These are phyloP conservation scores for Brettanomyces anomalus DNA, from an alignment of 805 yeast genomes.

Conservation along the genomic window DNA sequence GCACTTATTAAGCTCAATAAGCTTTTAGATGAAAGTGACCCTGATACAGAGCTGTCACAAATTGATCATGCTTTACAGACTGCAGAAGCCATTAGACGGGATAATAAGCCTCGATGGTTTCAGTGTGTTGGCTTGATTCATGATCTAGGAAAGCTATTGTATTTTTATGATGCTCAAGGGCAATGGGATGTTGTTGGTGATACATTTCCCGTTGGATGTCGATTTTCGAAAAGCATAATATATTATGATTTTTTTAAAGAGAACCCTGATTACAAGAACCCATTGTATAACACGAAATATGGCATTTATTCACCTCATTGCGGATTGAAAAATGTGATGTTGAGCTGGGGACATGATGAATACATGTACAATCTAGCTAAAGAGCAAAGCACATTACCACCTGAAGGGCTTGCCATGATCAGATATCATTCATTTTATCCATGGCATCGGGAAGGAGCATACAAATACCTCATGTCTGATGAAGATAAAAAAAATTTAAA, in stretches of 20 bases:
- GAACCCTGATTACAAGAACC: conserved; percentile 55
- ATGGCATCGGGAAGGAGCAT: conserved; percentile 67
- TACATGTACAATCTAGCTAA: conserved; percentile 69
- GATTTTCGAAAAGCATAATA: conserved; percentile 49
- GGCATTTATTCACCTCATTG: conserved; percentile 59
- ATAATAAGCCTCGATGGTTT: conserved; percentile 67
- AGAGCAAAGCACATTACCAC: conserved; percentile 52
- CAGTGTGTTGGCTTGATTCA: conserved; percentile 66
- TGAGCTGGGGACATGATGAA: conserved; percentile 77
- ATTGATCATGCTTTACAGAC: conserved; percentile 71
- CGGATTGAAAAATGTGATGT: conserved; percentile 61
- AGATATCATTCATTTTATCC: conserved; percentile 71
- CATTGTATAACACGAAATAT: conserved; percentile 54
- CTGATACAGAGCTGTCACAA: conserved; percentile 66
- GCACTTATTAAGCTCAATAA: conserved; percentile 54
- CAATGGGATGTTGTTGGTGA: conserved; percentile 82
- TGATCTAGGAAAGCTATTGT: conserved; percentile 60
- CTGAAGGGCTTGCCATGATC: conserved; percentile 64
- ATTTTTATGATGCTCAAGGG: conserved; percentile 63
- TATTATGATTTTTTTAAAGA: conserved; percentile 49
- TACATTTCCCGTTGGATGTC: conserved; percentile 70
- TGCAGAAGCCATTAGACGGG: conserved; percentile 63
- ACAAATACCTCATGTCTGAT: conserved; percentile 53
- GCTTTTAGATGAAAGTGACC: conserved; percentile 62
- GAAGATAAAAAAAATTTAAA: conserved; percentile 51